Percentiles rank a stretch among this genome's conserved stretches.
phyloP scores from a whole-genome alignment of 352 stramenopile species.

The Halophytophthora batemanensis region DNA sequence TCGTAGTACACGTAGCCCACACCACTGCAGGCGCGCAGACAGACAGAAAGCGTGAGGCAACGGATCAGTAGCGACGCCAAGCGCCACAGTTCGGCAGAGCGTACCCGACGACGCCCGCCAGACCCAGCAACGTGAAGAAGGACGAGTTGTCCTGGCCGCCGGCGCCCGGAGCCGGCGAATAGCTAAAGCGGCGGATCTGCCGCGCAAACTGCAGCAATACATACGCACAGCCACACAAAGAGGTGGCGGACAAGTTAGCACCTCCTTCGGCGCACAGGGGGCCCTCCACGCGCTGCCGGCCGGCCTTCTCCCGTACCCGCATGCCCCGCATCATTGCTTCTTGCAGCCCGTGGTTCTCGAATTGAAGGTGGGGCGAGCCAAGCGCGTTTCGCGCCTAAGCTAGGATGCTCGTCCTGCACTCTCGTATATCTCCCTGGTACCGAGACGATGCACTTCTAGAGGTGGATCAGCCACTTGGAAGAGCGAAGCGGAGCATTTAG shows the following conservation, averaged over 20 bases:
- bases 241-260: background rate
- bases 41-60: slow-evolving; percentile 3
- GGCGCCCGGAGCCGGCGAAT: slow-evolving; percentile 54
- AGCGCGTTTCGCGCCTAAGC: too few relatives aligned
- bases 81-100: background rate
- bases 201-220: slow-evolving; percentile 20
- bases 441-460: too few relatives aligned
- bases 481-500: too few relatives aligned
- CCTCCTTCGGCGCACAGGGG: background rate
- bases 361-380: too few relatives aligned
- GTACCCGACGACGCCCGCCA: slow-evolving; percentile 63
- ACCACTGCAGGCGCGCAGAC: slow-evolving; percentile 33
- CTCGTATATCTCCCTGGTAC: too few relatives aligned
- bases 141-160: slow-evolving; percentile 76
- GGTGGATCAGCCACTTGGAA: too few relatives aligned
- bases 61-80: background rate
- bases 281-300: background rate
- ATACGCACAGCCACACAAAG: background rate
- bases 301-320: background rate
- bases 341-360: background rate
- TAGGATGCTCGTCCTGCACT: too few relatives aligned
- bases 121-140: slow-evolving; percentile 72
- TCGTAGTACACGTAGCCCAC: slow-evolving; percentile 86
- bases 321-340: background rate
- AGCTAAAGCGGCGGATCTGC: slow-evolving; percentile 58